A percentile compares a stretch with the other conserved stretches of the same genome.
Conservation (phyloP, 2,329 filamentous ascomycete species). For the Exserohilum rostratum region DNA sequence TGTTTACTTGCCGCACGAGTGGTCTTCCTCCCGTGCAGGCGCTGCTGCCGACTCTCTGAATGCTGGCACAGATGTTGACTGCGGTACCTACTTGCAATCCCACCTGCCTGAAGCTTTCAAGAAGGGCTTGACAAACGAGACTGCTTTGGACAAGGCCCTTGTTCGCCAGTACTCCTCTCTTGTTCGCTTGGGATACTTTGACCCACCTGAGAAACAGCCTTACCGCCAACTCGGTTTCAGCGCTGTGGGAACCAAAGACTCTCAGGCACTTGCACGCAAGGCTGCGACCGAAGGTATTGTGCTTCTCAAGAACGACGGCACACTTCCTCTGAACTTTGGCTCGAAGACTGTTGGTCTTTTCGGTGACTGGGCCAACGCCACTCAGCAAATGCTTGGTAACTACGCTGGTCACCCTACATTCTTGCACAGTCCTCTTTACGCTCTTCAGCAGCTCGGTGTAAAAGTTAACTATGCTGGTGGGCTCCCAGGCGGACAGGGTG, state of each 20-base stretch:
- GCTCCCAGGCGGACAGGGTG: constrained; percentile 31
- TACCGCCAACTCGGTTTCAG: constrained; percentile 32
- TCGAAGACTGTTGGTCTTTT: constrained; percentile 61
- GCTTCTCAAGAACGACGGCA: constrained; percentile 60
- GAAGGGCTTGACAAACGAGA: constrained; percentile 42
- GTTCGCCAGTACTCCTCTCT: constrained; percentile 62
- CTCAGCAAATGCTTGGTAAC: constrained; percentile 63
- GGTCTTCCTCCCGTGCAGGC: constrained; percentile 35
- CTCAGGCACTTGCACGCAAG: constrained; percentile 61
- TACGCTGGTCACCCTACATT: constrained; percentile 65
- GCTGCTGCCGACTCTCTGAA: constrained; percentile 34
- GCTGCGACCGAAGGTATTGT: constrained; percentile 58
- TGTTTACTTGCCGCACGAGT: constrained; percentile 59
- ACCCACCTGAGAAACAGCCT: constrained; percentile 43
- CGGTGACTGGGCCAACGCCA: constrained; percentile 64
- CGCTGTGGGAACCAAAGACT: constrained; percentile 59
- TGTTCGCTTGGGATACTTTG: constrained; percentile 57
- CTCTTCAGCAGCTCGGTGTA: constrained; percentile 56
- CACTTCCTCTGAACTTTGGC: constrained; percentile 52
- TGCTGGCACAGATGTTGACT: constrained; percentile 35
- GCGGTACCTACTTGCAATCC: constrained; percentile 31
- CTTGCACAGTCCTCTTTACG: constrained; percentile 59
- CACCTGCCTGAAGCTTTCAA: constrained; percentile 28
- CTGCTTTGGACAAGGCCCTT: constrained; percentile 58
- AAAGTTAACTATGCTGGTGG: constrained; percentile 37